Base-by-base conservation (phyloP, 306 rosid genomes). In the Castanea mollissima region DNA sequence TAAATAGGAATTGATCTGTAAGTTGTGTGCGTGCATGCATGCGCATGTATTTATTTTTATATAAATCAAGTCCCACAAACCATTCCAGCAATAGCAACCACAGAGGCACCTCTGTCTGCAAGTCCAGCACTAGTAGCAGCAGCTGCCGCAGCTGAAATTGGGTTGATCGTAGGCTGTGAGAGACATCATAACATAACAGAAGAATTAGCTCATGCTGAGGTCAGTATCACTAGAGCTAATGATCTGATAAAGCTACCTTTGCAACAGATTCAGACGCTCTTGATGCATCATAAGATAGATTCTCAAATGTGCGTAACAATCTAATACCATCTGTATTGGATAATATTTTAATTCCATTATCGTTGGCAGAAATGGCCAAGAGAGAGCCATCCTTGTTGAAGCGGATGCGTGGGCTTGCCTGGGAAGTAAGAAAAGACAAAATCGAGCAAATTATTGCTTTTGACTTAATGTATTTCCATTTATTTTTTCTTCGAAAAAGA, bases 341-440 rank as follows among this genome's bases (percentile, higher is more conserved):
- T 82, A 95, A 82, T 72, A 95, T 80, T 85, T 95, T 95, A 69
- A 95, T 93, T 79, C 95, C 97, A 78, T 95, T 91, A 19, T 95
- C 98, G 54, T 90, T 93, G 52, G 96, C 89, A 78, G 99, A 90
- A 69, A 95, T 96, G 59, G 99, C 99, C 87, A 95, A 85, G 68
- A 95, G 93, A 70, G 87, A 83, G 77, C 99, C 99, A 79, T 95
- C 96, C 93, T 93, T 95, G 91, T 92, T 95, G 83, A 95, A 95
- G 64, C 99, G 98, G 81, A 95, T 90, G 4, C 96, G 98, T 14
- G 99, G 99, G 79, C 96, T 93, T 55, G 91, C 98, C 99, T 95
- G 85, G 23, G 78, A 82, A 80, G 77, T 77, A 83, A 49, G 67
- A 76, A 57, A 54, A 75, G 81, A 63, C 15, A 68, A 56, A 25